Evolutionary conservation across 2,329 filamentous ascomycete genomes (phyloP), one percentile per base, ranked within the genome.

Genomic region (Sclerotinia borealis): DNA sequence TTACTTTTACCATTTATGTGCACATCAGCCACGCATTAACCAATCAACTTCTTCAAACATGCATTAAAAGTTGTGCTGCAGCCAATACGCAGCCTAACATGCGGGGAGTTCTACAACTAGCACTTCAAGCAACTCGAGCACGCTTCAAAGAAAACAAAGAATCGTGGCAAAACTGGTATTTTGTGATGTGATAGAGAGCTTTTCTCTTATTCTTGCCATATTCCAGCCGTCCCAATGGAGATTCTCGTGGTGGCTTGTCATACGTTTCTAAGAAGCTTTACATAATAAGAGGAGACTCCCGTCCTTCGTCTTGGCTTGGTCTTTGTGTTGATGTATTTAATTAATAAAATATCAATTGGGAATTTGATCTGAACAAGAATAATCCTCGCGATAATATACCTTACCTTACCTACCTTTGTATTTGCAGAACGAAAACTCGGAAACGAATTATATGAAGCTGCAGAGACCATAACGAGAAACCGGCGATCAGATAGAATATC

Each of bases 291-390:
- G 19, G 52, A 17, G 25, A 13, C n/a, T n/a, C 39, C 39, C 54
- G 54, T 58, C 54, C 54, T 36, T 45, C 54, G n/a, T 45, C 54
- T 58, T 58, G 39, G 54, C 54, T 58, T 31, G 11, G n/a, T 58
- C 54, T 58, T 58, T 58, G 54, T 47, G 29, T 58, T 58, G 39
- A 58, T 58, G 39, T 34, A 58, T 58, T 27, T 34, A 47, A 58
- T 58, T n/a, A 45, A 34, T 36, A 22, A 25, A 27, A 47, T n/a
- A 55, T 13, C 37, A 45, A 36, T 19, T 45, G 51, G 13, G 10
- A 25, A 19, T 13, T 31, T 22, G 9, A 25, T 56, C 36, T 7
- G 54, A 25, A 34, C 29, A 34, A 31, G n/a, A 22, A 25, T 6
- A 41, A 45, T 22, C 13, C 9, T 15, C 4, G 27, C 22, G 39